These are phyloP conservation scores for Lindgomyces ingoldianus DNA, from an alignment of 495 filamentous ascomycete species.

Conservation along the genomic window DNA sequence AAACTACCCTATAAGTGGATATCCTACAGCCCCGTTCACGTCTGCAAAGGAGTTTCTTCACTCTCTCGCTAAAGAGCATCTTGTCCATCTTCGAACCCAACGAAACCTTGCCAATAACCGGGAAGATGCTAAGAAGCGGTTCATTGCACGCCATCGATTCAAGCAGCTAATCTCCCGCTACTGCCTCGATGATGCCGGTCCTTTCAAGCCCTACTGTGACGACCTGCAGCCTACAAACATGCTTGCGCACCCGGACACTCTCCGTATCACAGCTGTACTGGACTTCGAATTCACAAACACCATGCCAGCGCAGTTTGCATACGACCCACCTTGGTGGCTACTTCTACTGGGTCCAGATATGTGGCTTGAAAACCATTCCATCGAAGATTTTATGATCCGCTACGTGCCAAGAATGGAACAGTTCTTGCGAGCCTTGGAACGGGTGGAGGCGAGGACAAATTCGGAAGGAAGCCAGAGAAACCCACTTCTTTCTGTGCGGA, in stretches of 20 bases:
- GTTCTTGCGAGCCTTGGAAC: slow-evolving; percentile 41
- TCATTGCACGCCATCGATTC: slow-evolving; percentile 48
- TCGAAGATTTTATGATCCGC: slow-evolving; percentile 45
- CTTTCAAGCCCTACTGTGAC: slow-evolving; percentile 50
- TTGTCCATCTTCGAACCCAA: slow-evolving; percentile 47
- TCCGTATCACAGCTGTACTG: slow-evolving; percentile 48
- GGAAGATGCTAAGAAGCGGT: slow-evolving; percentile 44
- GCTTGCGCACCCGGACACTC: slow-evolving; percentile 46
- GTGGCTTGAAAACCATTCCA: slow-evolving; percentile 44
- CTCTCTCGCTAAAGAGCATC: slow-evolving; percentile 43
- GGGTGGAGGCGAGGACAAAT: slow-evolving; percentile 37
- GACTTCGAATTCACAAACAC: slow-evolving; percentile 51
- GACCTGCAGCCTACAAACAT: slow-evolving; percentile 50
- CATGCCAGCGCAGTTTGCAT: slow-evolving; percentile 49
- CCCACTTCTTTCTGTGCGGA: slow-evolving; percentile 43
- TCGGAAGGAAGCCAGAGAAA: slow-evolving; percentile 27
- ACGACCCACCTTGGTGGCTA: slow-evolving; percentile 52
- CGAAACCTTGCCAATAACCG: slow-evolving; percentile 46
- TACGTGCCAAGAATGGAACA: slow-evolving; percentile 46
- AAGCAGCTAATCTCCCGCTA: slow-evolving; percentile 45
- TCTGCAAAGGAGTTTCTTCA: slow-evolving; percentile 45
- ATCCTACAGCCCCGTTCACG: slow-evolving; percentile 44
- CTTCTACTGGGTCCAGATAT: slow-evolving; percentile 45
- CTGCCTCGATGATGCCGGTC: slow-evolving; percentile 44
- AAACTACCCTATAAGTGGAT: slow-evolving; percentile 43